These are phyloP conservation scores for Backusella tuberculispora DNA, from an alignment of 192 early-diverging fungal genomes.

Conservation along the genomic window DNA sequence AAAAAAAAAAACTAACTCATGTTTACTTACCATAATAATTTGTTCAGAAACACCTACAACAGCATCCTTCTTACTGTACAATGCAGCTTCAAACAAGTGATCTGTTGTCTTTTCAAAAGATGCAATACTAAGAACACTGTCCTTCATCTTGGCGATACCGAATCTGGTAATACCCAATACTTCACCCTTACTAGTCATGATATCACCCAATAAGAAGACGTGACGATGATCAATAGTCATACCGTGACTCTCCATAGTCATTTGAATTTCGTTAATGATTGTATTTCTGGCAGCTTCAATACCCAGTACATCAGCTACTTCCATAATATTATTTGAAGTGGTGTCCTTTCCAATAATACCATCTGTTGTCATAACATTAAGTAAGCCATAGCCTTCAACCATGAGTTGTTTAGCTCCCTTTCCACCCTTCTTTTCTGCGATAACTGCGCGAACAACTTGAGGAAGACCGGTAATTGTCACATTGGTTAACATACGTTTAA, in stretches of 20 bases:
- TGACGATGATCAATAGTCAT: constrained; percentile 96
- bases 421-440: constrained; percentile 65
- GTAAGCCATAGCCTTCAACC: constrained; percentile 94
- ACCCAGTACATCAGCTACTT: constrained; percentile 86
- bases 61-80: constrained; percentile 92
- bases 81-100: constrained; percentile 97
- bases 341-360: constrained; percentile 83
- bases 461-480: constrained; percentile 89
- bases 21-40: constrained; percentile 94
- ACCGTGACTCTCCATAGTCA: constrained; percentile 85
- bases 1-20: no score
- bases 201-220: constrained; percentile 94
- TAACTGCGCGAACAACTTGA: constrained; percentile 84
- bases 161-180: constrained; percentile 97
- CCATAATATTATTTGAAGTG: constrained; percentile 91
- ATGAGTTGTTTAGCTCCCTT: constrained; percentile 68
- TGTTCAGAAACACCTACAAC: constrained; percentile 97
- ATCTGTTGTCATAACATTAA: constrained; percentile 94
- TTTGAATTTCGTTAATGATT: constrained; percentile 88
- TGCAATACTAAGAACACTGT: constrained; percentile 98
- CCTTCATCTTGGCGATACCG: constrained; percentile 99
- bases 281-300: constrained; percentile 94
- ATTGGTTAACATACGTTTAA: constrained; percentile 85
- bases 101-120: constrained; percentile 99
- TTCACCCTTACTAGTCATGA: constrained; percentile 99